Evolutionary conservation across 208 protist genomes (phyloP).

Genomic region (Leishmania aethiopica): DNA sequence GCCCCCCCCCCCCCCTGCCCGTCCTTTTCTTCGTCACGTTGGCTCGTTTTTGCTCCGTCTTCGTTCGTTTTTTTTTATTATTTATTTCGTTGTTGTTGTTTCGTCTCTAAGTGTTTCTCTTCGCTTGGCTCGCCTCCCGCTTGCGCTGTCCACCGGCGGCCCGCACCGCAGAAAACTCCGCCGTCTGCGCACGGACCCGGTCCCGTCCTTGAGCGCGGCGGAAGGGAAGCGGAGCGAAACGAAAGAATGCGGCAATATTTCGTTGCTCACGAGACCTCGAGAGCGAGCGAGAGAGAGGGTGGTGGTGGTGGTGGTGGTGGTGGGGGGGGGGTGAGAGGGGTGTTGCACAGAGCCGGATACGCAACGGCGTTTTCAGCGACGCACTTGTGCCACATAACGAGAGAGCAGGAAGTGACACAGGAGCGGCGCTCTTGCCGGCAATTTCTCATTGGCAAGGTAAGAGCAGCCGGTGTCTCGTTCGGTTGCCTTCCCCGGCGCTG

Average conservation of each 20-base stretch:
- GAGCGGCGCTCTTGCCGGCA: not conserved
- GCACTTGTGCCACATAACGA: not conserved
- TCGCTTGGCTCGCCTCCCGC: no score
- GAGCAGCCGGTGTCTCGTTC: no score
- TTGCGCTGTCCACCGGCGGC: no score
- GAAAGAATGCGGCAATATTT: no score
- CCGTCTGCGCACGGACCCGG: not conserved
- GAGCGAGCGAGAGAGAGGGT: not conserved
- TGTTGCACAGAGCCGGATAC: not conserved
- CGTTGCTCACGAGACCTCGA: no score
- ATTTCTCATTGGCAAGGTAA: not conserved
- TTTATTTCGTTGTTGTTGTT: not conserved
- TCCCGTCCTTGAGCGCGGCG: not conserved
- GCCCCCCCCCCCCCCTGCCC: no score
- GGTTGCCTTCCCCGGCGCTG: not conserved
- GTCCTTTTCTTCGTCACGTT: no score
- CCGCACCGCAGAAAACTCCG: not conserved
- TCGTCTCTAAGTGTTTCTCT: no score
- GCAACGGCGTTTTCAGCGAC: not conserved
- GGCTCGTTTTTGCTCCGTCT: not conserved
- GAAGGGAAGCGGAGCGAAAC: not conserved
- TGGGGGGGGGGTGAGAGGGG: not conserved
- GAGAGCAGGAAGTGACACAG: not conserved
- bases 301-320: no score
- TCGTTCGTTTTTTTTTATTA: not conserved